These are phyloP conservation scores for Jatropha multifida DNA, from an alignment of 441 rosid genomes.

Conservation along the genomic window DNA sequence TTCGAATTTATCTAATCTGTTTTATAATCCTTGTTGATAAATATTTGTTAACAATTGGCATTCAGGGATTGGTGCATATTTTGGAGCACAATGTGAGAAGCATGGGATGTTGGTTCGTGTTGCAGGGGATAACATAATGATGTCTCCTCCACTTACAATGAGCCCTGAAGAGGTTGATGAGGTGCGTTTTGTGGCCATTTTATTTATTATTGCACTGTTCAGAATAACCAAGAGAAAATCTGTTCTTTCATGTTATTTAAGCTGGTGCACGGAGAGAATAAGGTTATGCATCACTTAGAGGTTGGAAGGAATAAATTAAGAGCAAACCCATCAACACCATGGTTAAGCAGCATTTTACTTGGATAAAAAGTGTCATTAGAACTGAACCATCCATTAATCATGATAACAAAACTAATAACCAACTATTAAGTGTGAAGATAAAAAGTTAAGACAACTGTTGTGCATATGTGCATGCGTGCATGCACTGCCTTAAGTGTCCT, in stretches of 20 bases:
- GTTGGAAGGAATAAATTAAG: not conserved
- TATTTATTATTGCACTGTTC: not conserved
- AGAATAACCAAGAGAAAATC: not conserved
- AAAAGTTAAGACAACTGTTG: too few relatives aligned
- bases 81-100: conserved; percentile 83
- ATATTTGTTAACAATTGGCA: conserved; percentile 8
- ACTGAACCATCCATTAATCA: not conserved
- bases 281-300: not conserved
- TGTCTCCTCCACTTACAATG: conserved; percentile 90
- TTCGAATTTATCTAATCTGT: not conserved
- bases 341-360: not conserved
- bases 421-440: too few relatives aligned
- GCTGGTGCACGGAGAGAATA: not conserved
- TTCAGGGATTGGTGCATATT: conserved; percentile 76
- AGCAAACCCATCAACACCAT: not conserved
- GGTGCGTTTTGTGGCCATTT: conserved; percentile 35
- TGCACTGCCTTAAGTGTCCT: too few relatives aligned
- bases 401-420: too few relatives aligned
- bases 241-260: not conserved
- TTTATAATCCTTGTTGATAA: not conserved
- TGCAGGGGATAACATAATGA: conserved; percentile 87
- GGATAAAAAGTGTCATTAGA: not conserved
- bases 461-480: too few relatives aligned
- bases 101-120: conserved; percentile 84
- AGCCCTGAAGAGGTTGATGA: conserved; percentile 65